A percentile compares a stretch with the other conserved stretches of the same genome.
These are phyloP conservation scores for Pleurotus cornucopiae DNA, from an alignment of 768 basidiomycete genomes.

Conservation along the genomic window DNA sequence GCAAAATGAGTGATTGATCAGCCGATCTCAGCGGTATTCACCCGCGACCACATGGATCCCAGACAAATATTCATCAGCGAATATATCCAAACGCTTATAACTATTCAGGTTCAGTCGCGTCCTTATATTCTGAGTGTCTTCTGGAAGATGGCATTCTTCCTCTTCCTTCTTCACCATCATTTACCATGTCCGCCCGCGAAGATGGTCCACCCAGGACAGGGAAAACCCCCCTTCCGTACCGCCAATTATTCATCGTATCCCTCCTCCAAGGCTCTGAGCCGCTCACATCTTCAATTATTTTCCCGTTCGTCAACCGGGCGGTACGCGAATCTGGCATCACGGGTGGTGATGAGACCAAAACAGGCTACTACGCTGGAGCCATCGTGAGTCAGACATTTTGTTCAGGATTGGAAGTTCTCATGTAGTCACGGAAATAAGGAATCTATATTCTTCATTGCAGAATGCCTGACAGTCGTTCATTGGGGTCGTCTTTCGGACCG, in stretches of 20 bases:
- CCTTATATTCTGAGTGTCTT: too few species aligned
- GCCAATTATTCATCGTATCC: conserved; percentile 32
- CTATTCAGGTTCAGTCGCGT: too few species aligned
- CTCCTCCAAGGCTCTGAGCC: conserved; percentile 31
- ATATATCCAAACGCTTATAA: too few species aligned
- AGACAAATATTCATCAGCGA: too few species aligned
- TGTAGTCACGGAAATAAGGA: conserved; percentile 31
- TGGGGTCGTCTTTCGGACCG: conserved; percentile 63
- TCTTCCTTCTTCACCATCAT: too few species aligned
- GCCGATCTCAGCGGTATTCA: too few species aligned
- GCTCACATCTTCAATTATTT: conserved; percentile 22
- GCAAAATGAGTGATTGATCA: too few species aligned
- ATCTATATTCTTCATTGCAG: conserved; percentile 56
- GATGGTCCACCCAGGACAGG: too few species aligned
- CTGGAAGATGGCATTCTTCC: too few species aligned
- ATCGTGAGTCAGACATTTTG: conserved; percentile 28
- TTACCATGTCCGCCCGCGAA: too few species aligned
- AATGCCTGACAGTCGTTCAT: conserved; percentile 53
- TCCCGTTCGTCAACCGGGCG: conserved; percentile 37
- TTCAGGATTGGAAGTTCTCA: background rate
- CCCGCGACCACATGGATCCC: too few species aligned
- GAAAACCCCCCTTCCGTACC: conserved; percentile 30
- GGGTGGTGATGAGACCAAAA: conserved; percentile 57
- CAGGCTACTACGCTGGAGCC: conserved; percentile 65
- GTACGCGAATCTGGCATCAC: conserved; percentile 58